Conservation (phyloP, 2,329 filamentous ascomycete genomes). For the Pezicula rhizophila region DNA sequence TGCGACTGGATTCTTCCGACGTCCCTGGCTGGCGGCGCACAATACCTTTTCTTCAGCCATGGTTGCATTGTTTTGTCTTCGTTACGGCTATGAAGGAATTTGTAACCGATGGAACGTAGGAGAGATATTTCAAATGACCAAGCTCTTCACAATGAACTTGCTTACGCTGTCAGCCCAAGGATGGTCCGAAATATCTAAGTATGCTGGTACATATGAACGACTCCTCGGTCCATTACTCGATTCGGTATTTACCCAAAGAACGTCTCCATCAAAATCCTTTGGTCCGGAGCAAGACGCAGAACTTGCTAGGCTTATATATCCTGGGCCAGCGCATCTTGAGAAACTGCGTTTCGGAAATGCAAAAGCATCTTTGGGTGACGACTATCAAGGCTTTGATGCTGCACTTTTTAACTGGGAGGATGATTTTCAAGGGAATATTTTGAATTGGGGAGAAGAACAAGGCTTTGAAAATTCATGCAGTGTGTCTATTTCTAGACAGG, state of each 20-base stretch:
- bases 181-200: constrained; percentile 28
- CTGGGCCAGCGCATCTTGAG: constrained; percentile 1
- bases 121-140: constrained; percentile 28
- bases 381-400: neutral
- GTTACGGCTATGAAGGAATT: constrained; percentile 26
- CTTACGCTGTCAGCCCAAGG: constrained; percentile 25
- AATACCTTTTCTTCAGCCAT: neutral
- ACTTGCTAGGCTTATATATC: constrained; percentile 6
- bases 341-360: neutral
- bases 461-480: too few species aligned
- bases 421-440: too few species aligned
- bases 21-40: neutral
- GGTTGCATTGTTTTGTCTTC: constrained; percentile 26
- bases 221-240: constrained; percentile 27
- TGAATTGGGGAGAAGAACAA: too few species aligned
- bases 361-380: neutral
- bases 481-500: too few species aligned
- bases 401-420: neutral
- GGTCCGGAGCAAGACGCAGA: constrained; percentile 8
- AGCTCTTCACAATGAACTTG: constrained; percentile 27
- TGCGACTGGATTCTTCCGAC: neutral
- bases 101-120: constrained; percentile 20
- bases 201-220: constrained; percentile 9
- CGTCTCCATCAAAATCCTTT: constrained; percentile 1
- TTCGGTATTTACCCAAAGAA: constrained; percentile 19